Base-by-base conservation (phyloP, 2,329 filamentous ascomycete genomes). In the Conoideocrella luteorostrata region DNA sequence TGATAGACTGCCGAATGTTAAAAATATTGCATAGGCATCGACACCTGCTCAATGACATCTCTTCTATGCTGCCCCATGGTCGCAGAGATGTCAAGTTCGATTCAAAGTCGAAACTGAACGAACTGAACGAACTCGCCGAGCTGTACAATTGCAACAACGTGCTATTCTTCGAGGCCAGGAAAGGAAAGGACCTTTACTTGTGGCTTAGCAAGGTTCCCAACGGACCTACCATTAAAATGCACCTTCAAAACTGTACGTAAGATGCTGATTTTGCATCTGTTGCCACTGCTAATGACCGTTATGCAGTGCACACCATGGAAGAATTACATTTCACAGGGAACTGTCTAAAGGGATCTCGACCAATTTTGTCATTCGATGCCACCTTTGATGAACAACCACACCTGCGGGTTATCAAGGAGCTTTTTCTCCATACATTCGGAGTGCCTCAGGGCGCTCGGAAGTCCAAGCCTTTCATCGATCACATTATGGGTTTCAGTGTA, bases 251-350 rank as follows among this genome's bases (percentile, higher is more conserved):
- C 58, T 61, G 80, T 84, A 65, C 60, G 73, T 60, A 15, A 24
- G 12, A 30, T 24, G 13, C 7, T 15, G 6, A 17, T 12, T 17
- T 17, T 7, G 11, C 13, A 21, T 18, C 22, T 41, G 13, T 22
- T 9, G 26, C 17, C 12, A 23, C 7, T 5, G 41, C 60, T 64
- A 53, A 66, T 44, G 33, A 12, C 15, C n/a, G 5, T 7, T 15
- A 20, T n/a, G 35, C 53, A 86, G 77, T 96, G 59, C 90, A 96
- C 69, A 96, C 91, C 9, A 95, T 94, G 88, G 88, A 91, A 59
- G 93, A 98, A 65, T 74, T 98, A 28, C 88, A 95, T 60, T 97
- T 98, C 64, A 90, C 89, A 13, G 93, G 93, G 43, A 98, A 98
- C 72, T 96, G 90, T 63, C 72, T 97, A 49, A 96, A 95, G 68